Base-by-base conservation (phyloP, 2,329 filamentous ascomycete genomes). In the Trichoderma harzianum region DNA sequence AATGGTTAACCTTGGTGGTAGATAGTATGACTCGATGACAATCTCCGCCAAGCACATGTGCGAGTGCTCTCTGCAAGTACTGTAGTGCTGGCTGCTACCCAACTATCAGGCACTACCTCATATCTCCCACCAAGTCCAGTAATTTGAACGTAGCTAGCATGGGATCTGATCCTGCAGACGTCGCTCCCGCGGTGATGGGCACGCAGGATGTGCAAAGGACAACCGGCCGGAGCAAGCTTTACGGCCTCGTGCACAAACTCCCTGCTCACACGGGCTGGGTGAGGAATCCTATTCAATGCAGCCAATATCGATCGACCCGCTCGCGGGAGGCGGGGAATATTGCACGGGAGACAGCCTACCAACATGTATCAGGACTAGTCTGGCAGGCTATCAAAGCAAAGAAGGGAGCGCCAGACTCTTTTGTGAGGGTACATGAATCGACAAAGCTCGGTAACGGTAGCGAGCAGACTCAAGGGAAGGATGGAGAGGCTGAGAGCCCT, bases 261-360 rank as follows among this genome's bases (percentile, higher is more conserved):
- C 51, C 55, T 18, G 53, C 53, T 68, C 34, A 16, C 24, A 55
- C 30, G 63, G 21, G 47, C n/a, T 66, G 30, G 28, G 18, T 21
- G 55, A 30, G 18, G 12, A 28, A 24, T 26, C 10, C 28, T 30
- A n/a, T 36, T 10, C 3, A 30, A 58, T 69, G 65, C 65, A 61
- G 65, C 67, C 67, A 69, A 69, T 69, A 69, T 69, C 67, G 67
- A 69, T 69, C 67, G 67, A 69, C 67, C 66, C 67, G 67, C 67
- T 34, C 39, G 57, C 67, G 57, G 67, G 57, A 69, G 39, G 67
- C 67, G 67, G 67, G 67, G 67, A 21, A 53, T 53, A 69, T 69
- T 69, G 67, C 67, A 62, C 67, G 39, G 36, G 66, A 61, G 67
- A 62, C 55, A 32, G 55, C 39, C 66, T 61, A 28, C 30, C 39